Base-by-base conservation (phyloP, 164 flowering plant species). In the Nelumbo lutea region DNA sequence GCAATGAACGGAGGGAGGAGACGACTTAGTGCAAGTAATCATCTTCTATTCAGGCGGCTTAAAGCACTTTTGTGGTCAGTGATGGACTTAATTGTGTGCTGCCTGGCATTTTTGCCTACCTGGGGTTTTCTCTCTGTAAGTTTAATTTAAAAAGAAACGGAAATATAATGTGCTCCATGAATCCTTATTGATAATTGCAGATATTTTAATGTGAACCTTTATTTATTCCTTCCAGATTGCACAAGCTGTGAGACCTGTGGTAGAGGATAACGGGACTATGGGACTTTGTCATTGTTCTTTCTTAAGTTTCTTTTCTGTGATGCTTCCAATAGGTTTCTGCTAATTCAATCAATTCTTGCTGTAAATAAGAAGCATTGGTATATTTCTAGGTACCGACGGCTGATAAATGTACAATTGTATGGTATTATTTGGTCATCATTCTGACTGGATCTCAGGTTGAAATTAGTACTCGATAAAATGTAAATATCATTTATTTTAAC, bases 51-150 rank as follows among this genome's bases (percentile, higher is more conserved):
- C 78, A 77, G 99, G 71, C 63, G 87, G 48, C 87, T 89, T 67
- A 95, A 95, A 80, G 93, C 85, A 10, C 42, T 78, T 59, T 77
- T 95, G 56, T 95, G 92, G 27, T 89, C 99, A 13, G 55, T 77
- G 65, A 86, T 63, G 80, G 97, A 95, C 80, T 64, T 95, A 45
- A 64, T 89, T 45, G 85, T 90, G 1, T 87, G 94, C 80, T 83
- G 82, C 71, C 83, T 95, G 39, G 97, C 96, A 57, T 95, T 95
- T 75, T 52, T 95, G 9, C 99, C 99, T 3, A 95, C 99, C 0
- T 95, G 97, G 99, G 99, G 97, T 45, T 76, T 95, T 70, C 81
- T 92, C 69, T 46, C 82, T 84, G 98, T 94, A 80, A 87, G 85
- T 67, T 59, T 46, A 8, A 15, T 46, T 51, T 3, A n/a, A 51